Base-by-base conservation (phyloP, 1,139 yeast species). In the Kodamaea alishanica region DNA sequence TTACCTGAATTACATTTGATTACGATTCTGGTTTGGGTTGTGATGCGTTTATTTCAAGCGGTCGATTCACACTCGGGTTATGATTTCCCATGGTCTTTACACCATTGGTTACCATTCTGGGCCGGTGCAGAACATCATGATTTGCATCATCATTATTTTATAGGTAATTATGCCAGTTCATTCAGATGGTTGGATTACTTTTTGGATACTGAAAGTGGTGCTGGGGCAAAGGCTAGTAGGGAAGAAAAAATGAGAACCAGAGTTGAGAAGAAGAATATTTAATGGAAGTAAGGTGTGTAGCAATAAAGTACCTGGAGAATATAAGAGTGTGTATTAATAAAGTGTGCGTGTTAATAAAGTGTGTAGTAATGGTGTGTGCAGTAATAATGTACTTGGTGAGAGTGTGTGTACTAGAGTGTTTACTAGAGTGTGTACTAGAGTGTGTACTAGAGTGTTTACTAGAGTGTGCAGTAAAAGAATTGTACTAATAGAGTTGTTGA, bases 51-150 rank as follows among this genome's bases (percentile, higher is more conserved):
- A 50, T 81, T 83, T 67, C 97, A 90, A 67, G 97, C 97, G 6
- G 89, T 90, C 41, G 97, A 90, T 61, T 84, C 97, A 26, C 97
- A 90, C 63, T 88, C 97, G 1, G 97, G 97, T 42, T 90, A 90
- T 65, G 97, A 90, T 56, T 90, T 90, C 77, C 97, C 97, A 41
- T 84, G 95, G 89, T 87, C 96, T 5, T 75, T 90, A 58, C 90
- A 87, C 67, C 87, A 89, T 57, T 81, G 89, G 65, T 60, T 90
- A 43, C 96, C 97, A 28, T 77, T 90, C 66, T 90, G 97, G 97
- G 95, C 97, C 11, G 97, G 97, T 43, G 97, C 97, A 15, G 97
- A 87, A 55, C 97, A 90, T 63, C 97, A 90, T 60, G 97, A 90
- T 60, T 88, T 86, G 59, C 97, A 90, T 62, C 97, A 90, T 62